Base-by-base conservation (phyloP, 129 eudicot genomes). In the Tanacetum coccineum region DNA sequence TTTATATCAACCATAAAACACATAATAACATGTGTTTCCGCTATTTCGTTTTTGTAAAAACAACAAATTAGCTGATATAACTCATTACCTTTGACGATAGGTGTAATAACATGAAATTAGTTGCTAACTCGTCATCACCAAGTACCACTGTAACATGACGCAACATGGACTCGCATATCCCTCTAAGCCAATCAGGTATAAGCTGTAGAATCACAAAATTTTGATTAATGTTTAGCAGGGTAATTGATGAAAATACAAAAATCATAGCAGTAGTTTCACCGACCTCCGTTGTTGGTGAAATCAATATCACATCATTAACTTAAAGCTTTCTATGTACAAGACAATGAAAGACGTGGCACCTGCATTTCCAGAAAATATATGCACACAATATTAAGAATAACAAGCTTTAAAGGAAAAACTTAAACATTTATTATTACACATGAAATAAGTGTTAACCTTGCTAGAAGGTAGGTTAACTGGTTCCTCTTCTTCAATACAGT, bases 291-390 rank as follows among this genome's bases (percentile, higher is more conserved):
- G n/a, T 63, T 51, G 85, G 83, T 28, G 84, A 74, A 25, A 64
- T 26, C 1, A 72, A 30, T 73, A 89, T 51, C 60, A 88, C 78
- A 76, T 89, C 96, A 58, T 42, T 66, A 47, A 56, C 73, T 55
- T 74, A 77, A 54, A 93, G 95, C 82, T 86, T 93, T 70, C 82
- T 64, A 82, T 89, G 86, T 42, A 79, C 62, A 74, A 93, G 62
- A 77, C 99, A 93, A 68, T 93, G 99, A n/a, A 68, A 93, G 82
- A 30, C 93, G 92, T 3, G 67, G n/a, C n/a, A n/a, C n/a, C n/a
- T n/a, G n/a, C n/a, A n/a, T n/a, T n/a, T n/a, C n/a, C n/a, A n/a
- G n/a, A 80, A 68, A 67, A 53, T 48, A 61, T 7, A 72, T 21
- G 7, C 19, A 32, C 54, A 52, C 6, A 40, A 14, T 4, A 15